Evolutionary conservation across 257 asterid genomes (phyloP), one percentile per base, ranked within the genome.

Genomic region (Solanum rostratum): DNA sequence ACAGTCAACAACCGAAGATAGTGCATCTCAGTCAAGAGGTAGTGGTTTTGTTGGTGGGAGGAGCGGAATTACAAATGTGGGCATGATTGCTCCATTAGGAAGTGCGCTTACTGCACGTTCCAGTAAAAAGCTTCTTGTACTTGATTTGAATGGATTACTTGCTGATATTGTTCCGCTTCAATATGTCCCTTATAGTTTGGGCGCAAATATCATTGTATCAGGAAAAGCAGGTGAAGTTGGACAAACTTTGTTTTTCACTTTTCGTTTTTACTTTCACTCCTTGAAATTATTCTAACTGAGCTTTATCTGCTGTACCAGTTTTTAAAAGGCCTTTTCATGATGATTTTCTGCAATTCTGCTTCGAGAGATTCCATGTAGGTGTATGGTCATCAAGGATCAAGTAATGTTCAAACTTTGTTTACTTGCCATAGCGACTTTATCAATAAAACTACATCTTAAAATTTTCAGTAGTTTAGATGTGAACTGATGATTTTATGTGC

Each of bases 291-390:
- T 85, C 83, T 91, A 65, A 91, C 91, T 81, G 84, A 18, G 19
- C 71, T 83, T 49, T 83, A 1, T 54, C 57, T 85, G 84, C 73
- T 87, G 53, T 83, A 71, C 86, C 94, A 96, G 98, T 96, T 87
- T 94, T 94, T 69, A 94, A 88, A 92, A 94, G 99, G 88, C 97
- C 99, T 11, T 89, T 91, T 81, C 93, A 92, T 88, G 93, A 93
- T 52, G 97, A 92, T 86, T 96, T 94, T 90, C 88, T 96, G 90
- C 87, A 90, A 85, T 96, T 96, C 87, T 96, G 97, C 88, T 92
- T 96, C 69, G 92, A 92, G 90, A 91, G 84, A 88, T 95, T 94
- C 88, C 86, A 85, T 84, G 97, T 96, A 46, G 98, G 97, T 37
- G 84, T 95, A 59, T 95, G 98, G 99, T 85, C 98, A 54, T 95